Evolutionary conservation across 1,139 yeast species (phyloP).

Genomic region (Candida freyschussii): DNA sequence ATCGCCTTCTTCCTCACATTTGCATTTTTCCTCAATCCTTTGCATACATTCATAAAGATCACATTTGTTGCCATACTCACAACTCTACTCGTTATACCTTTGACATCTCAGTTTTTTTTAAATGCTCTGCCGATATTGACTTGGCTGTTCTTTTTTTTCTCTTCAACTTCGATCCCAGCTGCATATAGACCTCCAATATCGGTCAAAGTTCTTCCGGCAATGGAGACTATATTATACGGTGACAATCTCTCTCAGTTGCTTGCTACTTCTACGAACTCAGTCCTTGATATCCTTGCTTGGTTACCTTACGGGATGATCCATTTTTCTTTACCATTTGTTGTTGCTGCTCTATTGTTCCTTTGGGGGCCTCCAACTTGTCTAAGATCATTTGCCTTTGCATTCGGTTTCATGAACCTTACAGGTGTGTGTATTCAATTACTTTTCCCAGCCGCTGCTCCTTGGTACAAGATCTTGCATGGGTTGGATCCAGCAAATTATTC

Average conservation of each 20-base stretch:
- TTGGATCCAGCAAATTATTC: conserved; percentile 85
- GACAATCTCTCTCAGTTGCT: conserved; percentile 85
- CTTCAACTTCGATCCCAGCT: conserved; percentile 73
- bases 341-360: conserved; percentile 71
- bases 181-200: conserved; percentile 83
- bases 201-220: conserved; percentile 87
- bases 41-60: conserved; percentile 29
- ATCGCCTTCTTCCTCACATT: conserved; percentile 44
- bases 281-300: conserved; percentile 88
- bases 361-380: conserved; percentile 92
- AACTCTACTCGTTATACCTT: conserved; percentile 52
- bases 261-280: conserved; percentile 64
- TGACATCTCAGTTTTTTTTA: conserved; percentile 80
- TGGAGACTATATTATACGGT: conserved; percentile 91
- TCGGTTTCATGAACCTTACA: conserved; percentile 91
- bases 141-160: conserved; percentile 84
- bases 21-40: conserved; percentile 38
- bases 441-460: conserved; percentile 97
- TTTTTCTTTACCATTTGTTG: conserved; percentile 84
- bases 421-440: conserved; percentile 80
- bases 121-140: conserved; percentile 82
- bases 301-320: conserved; percentile 92
- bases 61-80: conserved; percentile 25
- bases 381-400: conserved; percentile 86
- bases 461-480: conserved; percentile 89